Base-by-base conservation (phyloP, 192 early-diverging fungal species). In the Cetraspora pellucida region DNA sequence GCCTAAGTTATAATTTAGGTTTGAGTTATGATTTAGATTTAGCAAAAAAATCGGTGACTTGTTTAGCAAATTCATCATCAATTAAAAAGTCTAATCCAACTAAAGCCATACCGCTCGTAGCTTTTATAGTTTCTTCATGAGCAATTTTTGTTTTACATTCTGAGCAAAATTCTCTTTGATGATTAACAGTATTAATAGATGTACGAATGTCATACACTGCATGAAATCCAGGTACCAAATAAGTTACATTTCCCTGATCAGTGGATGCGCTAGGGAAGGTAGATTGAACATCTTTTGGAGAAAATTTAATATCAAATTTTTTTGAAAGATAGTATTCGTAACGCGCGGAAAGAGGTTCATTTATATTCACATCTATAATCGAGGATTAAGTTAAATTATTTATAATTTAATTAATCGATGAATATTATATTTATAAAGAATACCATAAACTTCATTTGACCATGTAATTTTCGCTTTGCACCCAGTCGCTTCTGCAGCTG, bases 211-310 rank as follows among this genome's bases (percentile, higher is more conserved):
- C 43, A 55, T 52, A 75, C 45, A 75, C 9, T 50, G 46, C 0
- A 67, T 89, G 88, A 59, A 89, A 79, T 16, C 85, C 82, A 44
- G 92, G 89, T 11, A 90, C 85, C 31, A 78, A 78, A 23, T 91
- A 86, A n/a, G 87, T 87, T 45, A 93, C 82, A 61, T 94, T 93
- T 43, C 92, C 93, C 77, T 90, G 86, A 79, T 93, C 93, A 5
- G 93, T 91, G 8, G 85, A 86, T 0, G 89, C 93, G 50, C 79
- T 81, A 1, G 61, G 54, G 9, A 44, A 6, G 11, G 69, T 30
- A 14, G 72, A 66, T 70, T 86, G 82, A 10, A 66, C 73, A 0
- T 27, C 11, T 44, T 79, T 71, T 45, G 59, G 13, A 5, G 58
- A 57, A 37, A 81, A 82, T 16, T 71, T 77, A n/a, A 78, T 59